These are phyloP conservation scores for Tulasnella calospora DNA, from an alignment of 768 basidiomycete genomes.

Conservation along the genomic window DNA sequence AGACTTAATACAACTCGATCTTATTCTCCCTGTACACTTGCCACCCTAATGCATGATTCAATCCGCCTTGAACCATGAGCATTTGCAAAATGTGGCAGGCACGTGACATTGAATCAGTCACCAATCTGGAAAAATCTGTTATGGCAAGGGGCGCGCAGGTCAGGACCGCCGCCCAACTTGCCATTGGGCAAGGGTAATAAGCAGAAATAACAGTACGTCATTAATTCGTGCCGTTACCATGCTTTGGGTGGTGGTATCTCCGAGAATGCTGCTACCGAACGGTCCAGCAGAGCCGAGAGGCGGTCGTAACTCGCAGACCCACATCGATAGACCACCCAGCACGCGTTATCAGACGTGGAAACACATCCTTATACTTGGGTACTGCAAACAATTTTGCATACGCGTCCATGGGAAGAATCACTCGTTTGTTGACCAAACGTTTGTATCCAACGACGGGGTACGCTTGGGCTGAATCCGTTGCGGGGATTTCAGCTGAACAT, in stretches of 20 bases:
- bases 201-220: neutral
- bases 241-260: neutral
- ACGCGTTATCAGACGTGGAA: neutral
- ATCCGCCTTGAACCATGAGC: neutral
- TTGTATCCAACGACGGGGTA: neutral
- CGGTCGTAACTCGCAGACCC: constrained; percentile 9
- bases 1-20: neutral
- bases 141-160: neutral
- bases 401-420: neutral
- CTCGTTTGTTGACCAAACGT: neutral
- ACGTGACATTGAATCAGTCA: neutral
- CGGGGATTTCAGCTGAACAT: constrained; percentile 3
- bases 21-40: neutral
- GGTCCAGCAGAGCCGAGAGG: neutral
- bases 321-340: neutral
- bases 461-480: neutral
- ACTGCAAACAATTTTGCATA: neutral
- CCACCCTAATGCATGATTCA: neutral
- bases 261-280: neutral
- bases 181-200: neutral
- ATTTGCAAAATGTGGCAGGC: neutral
- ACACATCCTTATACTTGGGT: neutral
- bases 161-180: neutral
- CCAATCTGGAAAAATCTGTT: neutral
- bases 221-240: neutral